Base-by-base conservation (phyloP, 345 rosid species). In the Rubroshorea leprosula region DNA sequence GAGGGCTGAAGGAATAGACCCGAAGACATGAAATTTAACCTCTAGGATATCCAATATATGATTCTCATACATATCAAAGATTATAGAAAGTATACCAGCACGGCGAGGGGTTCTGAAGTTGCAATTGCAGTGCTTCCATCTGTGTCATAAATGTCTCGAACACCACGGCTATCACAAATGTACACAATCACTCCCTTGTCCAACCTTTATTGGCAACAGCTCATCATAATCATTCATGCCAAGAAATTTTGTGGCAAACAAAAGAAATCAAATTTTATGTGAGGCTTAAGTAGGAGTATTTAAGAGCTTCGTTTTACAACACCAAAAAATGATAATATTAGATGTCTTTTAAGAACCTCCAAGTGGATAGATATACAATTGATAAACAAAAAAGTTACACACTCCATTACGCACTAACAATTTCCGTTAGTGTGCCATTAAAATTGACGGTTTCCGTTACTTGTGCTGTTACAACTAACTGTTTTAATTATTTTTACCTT, bases 121-220 rank as follows among this genome's bases (percentile, higher is more conserved):
- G 91, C 96, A 55, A 81, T 55, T 15, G 89, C 87, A 74, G 63
- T 72, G 74, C 80, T 82, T 77, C 94, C 97, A 72, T 93, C 97
- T 14, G 96, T 80, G 62, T 89, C 99, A 62, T 89, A 89, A 63
- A 89, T 83, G 62, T 93, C 97, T 76, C 88, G 76, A 69, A 93
- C 78, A 46, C 99, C 97, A 51, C 79, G 77, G 47, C 82, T 84
- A 76, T 89, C 97, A 31, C 86, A 86, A 53, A 93, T 85, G 68
- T 89, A 93, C 51, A 89, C 99, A 55, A 93, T 85, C 60, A 92
- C 94, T 53, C 97, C 94, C 76, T 93, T 86, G 74, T 93, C 87
- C 72, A 93, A 75, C 99, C 99, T 93, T 87, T 26, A 50, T 43
- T 0, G 13, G 5, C 11, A 68, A 14, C 45, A 61, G 54, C 35